A percentile compares a stretch with the other conserved stretches of the same genome.
Evolutionary conservation across 2,329 filamentous ascomycete genomes (phyloP).

Genomic region (Fusarium sp.): DNA sequence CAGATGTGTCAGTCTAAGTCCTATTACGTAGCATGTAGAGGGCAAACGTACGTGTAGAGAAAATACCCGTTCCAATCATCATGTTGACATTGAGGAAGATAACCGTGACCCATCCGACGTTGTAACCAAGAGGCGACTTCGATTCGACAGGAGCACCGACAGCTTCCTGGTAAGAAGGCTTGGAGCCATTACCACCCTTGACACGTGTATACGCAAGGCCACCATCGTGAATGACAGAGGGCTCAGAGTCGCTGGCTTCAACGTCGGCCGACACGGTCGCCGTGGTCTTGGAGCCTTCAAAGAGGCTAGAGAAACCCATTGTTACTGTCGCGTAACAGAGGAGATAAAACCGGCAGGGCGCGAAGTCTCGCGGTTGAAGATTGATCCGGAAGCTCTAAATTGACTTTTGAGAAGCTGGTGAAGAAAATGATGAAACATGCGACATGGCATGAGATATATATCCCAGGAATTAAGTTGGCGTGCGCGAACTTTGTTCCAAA

Average conservation of each 20-base stretch:
- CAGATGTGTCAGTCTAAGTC: fast-evolving
- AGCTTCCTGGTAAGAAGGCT: conserved; percentile 71
- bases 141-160: conserved; percentile 73
- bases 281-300: conserved; percentile 22
- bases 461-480: neutral
- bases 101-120: conserved; percentile 69
- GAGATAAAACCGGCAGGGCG: neutral
- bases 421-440: neutral
- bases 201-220: conserved; percentile 39
- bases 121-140: conserved; percentile 71
- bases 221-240: conserved; percentile 40
- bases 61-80: conserved; percentile 76
- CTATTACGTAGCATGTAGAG: fast-evolving
- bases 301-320: conserved; percentile 31
- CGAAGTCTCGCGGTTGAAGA: neutral
- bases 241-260: conserved; percentile 34
- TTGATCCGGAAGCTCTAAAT: neutral
- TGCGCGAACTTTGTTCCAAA: conserved; percentile 9
- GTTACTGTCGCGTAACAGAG: neutral
- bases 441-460: conserved; percentile 17
- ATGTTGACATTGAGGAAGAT: conserved; percentile 73
- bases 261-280: conserved; percentile 8
- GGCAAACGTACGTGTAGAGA: conserved; percentile 71
- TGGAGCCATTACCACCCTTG: conserved; percentile 64
- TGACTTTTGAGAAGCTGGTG: neutral